Percentiles rank a stretch among this genome's conserved stretches.
Evolutionary conservation across 495 filamentous ascomycete genomes (phyloP).

Genomic region (Penicillium coprophilum): DNA sequence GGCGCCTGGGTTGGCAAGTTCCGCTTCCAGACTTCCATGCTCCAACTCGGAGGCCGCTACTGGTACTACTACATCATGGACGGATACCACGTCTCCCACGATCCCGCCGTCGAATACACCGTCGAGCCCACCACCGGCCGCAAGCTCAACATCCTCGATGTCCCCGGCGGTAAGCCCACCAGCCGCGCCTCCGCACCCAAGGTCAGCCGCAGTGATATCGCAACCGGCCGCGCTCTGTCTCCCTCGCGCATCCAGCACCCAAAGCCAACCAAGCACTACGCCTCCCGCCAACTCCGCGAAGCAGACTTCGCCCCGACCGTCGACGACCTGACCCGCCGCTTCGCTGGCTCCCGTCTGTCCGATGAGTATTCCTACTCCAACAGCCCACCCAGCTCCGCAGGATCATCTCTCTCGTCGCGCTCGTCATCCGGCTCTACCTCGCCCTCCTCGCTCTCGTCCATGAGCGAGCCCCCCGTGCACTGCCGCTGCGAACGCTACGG

Average conservation of each 20-base stretch:
- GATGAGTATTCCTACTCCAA: constrained; percentile 64
- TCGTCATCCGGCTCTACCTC: constrained; percentile 64
- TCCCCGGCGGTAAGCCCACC: constrained; percentile 49
- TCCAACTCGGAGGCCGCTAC: constrained; percentile 85
- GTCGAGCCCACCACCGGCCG: constrained; percentile 96
- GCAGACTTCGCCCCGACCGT: constrained; percentile 68
- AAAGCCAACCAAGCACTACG: constrained; percentile 82
- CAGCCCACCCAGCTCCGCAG: constrained; percentile 69
- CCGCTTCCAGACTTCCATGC: constrained; percentile 81
- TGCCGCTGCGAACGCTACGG: constrained; percentile 95
- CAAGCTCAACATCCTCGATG: constrained; percentile 78
- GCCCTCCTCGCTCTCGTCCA: constrained; percentile 67
- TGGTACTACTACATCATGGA: constrained; percentile 99
- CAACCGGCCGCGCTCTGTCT: constrained; percentile 83
- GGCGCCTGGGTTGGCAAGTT: constrained; percentile 94
- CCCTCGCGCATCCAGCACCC: constrained; percentile 87
- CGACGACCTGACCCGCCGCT: constrained; percentile 71
- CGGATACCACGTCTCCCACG: constrained; percentile 97
- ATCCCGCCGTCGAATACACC: constrained; percentile 85
- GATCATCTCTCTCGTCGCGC: constrained; percentile 74
- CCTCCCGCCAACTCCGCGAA: constrained; percentile 80
- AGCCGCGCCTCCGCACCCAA: constrained; percentile 17
- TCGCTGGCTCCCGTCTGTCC: constrained; percentile 67
- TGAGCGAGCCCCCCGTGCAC: constrained; percentile 67
- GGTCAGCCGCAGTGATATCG: constrained; percentile 56